Evolutionary conservation across 1,284 basidiomycete genomes (phyloP).

Genomic region (Irpex sp.): DNA sequence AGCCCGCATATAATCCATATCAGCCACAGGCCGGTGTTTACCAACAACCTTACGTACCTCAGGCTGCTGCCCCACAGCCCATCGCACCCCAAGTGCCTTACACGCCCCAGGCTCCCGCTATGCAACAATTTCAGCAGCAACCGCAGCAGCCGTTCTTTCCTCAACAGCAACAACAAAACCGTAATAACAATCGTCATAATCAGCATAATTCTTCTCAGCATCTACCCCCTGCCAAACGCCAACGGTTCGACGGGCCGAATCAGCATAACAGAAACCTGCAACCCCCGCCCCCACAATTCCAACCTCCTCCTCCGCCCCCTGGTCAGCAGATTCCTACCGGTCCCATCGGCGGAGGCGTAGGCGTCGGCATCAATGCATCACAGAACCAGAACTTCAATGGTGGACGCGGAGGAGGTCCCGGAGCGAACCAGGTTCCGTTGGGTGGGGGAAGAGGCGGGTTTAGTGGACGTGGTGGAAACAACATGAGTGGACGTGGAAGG

Average conservation of each 20-base stretch:
- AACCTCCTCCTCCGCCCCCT: constrained; percentile 38
- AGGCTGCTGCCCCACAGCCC: constrained; percentile 42
- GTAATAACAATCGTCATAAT: constrained; percentile 34
- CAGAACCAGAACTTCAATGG: constrained; percentile 16
- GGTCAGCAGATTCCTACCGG: constrained; percentile 16
- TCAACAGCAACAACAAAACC: constrained; percentile 39
- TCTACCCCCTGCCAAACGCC: constrained; percentile 78
- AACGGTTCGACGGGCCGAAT: constrained; percentile 76
- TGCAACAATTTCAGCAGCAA: constrained; percentile 26
- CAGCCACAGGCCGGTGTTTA: constrained; percentile 65
- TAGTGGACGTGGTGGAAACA: constrained; percentile 24
- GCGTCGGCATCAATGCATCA: constrained; percentile 33
- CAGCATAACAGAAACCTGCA: constrained; percentile 37
- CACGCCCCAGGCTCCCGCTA: constrained; percentile 23
- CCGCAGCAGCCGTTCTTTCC: constrained; percentile 31
- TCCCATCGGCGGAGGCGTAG: constrained; percentile 19
- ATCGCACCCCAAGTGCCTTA: constrained; percentile 32
- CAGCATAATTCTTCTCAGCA: constrained; percentile 68
- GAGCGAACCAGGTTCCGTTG: constrained; percentile 40
- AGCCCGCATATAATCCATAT: constrained; percentile 67
- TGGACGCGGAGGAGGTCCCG: constrained; percentile 40
- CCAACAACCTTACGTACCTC: constrained; percentile 65
- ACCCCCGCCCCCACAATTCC: constrained; percentile 37
- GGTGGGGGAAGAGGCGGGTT: constrained; percentile 36
- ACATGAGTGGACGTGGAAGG: constrained; percentile 44